Evolutionary conservation across 192 early-diverging fungal species (phyloP).

Genomic region (Podila minutissima): DNA sequence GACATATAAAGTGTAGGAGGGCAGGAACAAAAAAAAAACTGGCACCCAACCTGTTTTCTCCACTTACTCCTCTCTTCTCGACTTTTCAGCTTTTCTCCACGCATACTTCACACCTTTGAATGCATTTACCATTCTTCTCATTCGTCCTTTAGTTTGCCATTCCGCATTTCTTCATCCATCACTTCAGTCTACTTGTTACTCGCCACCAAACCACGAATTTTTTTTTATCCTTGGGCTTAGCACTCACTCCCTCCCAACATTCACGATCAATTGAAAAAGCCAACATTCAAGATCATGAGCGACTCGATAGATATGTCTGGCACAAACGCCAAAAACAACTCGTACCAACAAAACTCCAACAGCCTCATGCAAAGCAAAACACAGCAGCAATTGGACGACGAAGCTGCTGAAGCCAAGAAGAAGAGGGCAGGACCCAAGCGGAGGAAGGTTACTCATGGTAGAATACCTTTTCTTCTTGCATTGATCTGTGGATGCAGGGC

Average conservation of each 20-base stretch:
- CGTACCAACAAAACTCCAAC: background rate
- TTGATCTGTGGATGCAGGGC: background rate
- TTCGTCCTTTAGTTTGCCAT: background rate
- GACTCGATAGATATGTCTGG: background rate
- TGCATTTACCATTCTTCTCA: background rate
- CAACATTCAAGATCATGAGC: background rate
- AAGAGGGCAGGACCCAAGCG: conserved; percentile 68
- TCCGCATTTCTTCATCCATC: background rate
- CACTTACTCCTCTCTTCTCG: background rate
- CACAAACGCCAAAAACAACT: background rate
- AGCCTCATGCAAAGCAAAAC: background rate
- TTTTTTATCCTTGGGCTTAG: background rate
- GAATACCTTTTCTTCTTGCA: background rate
- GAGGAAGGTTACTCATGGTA: conserved; percentile 74
- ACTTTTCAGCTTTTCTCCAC: background rate
- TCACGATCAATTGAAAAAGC: background rate
- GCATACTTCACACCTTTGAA: background rate
- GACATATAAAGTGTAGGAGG: too few relatives aligned
- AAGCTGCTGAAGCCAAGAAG: conserved; percentile 56
- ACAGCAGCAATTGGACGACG: conserved; percentile 38
- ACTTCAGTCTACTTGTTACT: background rate
- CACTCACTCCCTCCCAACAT: background rate
- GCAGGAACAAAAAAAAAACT: background rate
- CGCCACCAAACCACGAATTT: background rate
- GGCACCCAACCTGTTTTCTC: background rate